Conservation (phyloP, 331 rosid species). For the Telfairia occidentalis region DNA sequence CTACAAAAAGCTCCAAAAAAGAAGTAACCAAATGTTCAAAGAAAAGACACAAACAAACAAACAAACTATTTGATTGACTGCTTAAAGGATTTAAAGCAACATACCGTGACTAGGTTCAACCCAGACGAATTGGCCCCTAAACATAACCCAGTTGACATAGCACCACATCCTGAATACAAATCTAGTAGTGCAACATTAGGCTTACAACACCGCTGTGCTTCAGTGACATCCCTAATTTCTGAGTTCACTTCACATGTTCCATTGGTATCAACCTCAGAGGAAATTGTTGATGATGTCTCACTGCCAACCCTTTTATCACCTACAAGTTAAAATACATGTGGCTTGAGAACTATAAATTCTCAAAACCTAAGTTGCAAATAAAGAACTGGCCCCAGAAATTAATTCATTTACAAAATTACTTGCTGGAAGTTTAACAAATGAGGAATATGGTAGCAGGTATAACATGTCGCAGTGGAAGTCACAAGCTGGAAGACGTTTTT, state of each 20-base stretch:
- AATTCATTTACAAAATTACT: slow-evolving; percentile 17
- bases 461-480: slow-evolving; percentile 46
- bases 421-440: slow-evolving; percentile 43
- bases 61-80: too few relatives aligned
- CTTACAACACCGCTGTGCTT: slow-evolving; percentile 13
- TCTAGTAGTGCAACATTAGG: slow-evolving; percentile 45
- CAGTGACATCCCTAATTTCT: slow-evolving; percentile 3
- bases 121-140: slow-evolving; percentile 45
- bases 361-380: background rate
- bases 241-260: slow-evolving; percentile 26
- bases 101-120: slow-evolving; percentile 57
- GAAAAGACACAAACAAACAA: too few relatives aligned
- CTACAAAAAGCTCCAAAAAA: slow-evolving; percentile 17
- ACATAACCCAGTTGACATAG: slow-evolving; percentile 78
- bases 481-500: slow-evolving; percentile 25
- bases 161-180: slow-evolving; percentile 74
- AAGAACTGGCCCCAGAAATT: background rate
- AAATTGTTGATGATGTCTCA: slow-evolving; percentile 56
- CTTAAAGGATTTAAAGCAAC: background rate
- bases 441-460: slow-evolving; percentile 45
- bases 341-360: background rate
- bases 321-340: slow-evolving; percentile 10
- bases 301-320: slow-evolving; percentile 27
- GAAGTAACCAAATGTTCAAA: background rate
- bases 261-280: slow-evolving; percentile 28